Evolutionary conservation across 371 early-diverging fungal genomes (phyloP), one percentile per base, ranked within the genome.

Genomic region (Syncephalastrum contaminatum): DNA sequence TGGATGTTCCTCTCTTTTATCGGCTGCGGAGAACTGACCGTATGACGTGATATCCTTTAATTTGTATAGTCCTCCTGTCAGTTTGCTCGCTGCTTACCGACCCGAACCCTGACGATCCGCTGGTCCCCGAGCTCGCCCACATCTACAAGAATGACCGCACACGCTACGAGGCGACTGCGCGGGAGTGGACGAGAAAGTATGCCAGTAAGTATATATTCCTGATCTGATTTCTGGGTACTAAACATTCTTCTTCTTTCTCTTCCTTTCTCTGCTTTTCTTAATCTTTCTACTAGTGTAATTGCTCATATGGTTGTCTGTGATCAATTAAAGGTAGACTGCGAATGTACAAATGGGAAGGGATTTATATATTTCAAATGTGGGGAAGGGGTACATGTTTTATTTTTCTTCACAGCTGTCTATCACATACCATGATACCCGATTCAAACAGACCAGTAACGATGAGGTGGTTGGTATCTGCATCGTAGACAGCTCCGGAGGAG

Each of bases 11-110:
- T 48, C 10, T 3, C 10, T 30, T 24, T 21, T 39, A 25, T 15
- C 16, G 16, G 20, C 46, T 39, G 20, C 43, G 50, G 41, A 25
- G 15, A 55, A 36, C 40, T 53, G 44, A 47, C 13, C 16, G 53
- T 16, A 52, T 55, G 54, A 12, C 30, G 24, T 22, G 39, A 30
- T 43, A 30, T 13, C 51, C 44, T 74, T 51, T 18, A 47, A 63
- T 8, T 30, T 30, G 12, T 76, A n/a, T n/a, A 81, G 97, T 99
- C 39, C 82, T 99, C 48, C 82, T 98, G 63, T 95, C 96, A 27
- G 95, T 99, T 62, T 93, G 98, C 70, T 97, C 96, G 49, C 83
- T 97, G 85, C 83, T 99, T 62, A 98, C 98, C 48, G 99, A 98
- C 77, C 99, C 99, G 54, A 99, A 99, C 76, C 98, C 99, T 43